Conservation (phyloP, 1,139 yeast species). For the Torulaspora pretoriensis region DNA sequence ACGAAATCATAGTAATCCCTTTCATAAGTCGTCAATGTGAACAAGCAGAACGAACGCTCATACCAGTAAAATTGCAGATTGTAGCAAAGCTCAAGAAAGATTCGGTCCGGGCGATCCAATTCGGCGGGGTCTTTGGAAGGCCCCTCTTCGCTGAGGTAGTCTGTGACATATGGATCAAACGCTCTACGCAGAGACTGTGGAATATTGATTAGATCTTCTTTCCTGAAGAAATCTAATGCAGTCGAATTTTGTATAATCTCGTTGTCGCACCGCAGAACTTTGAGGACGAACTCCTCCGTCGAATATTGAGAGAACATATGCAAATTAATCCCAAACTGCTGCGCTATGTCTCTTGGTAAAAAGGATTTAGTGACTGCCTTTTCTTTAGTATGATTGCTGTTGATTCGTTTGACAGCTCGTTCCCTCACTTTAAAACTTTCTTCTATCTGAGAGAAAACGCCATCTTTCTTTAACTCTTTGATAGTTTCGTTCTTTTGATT, state of each 20-base stretch:
- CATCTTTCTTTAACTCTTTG: conserved; percentile 53
- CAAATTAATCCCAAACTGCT: conserved; percentile 86
- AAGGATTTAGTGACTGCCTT: conserved; percentile 51
- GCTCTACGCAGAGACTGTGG: conserved; percentile 61
- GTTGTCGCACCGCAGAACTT: conserved; percentile 66
- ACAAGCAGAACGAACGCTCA: conserved; percentile 73
- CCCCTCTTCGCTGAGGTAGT: conserved; percentile 39
- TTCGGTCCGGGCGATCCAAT: conserved; percentile 75
- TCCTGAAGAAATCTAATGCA: conserved; percentile 76
- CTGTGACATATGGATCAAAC: conserved; percentile 67
- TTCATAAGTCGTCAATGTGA: conserved; percentile 63
- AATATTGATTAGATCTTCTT: conserved; percentile 68
- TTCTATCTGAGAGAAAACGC: conserved; percentile 77
- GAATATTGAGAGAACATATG: conserved; percentile 67
- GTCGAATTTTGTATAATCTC: conserved; percentile 66
- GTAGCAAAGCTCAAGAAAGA: conserved; percentile 72
- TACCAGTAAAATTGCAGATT: conserved; percentile 83
- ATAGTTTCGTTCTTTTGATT: conserved; percentile 47
- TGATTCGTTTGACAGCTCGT: conserved; percentile 48
- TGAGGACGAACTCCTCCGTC: conserved; percentile 59
- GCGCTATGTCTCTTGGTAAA: conserved; percentile 76
- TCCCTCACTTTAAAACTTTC: conserved; percentile 49
- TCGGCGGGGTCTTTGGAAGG: conserved; percentile 59
- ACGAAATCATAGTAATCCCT: conserved; percentile 69
- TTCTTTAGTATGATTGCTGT: conserved; percentile 32